A percentile compares a stretch with the other conserved stretches of the same genome.
phyloP scores from a whole-genome alignment of 306 rosid species.

The Astragalus membranaceus region DNA sequence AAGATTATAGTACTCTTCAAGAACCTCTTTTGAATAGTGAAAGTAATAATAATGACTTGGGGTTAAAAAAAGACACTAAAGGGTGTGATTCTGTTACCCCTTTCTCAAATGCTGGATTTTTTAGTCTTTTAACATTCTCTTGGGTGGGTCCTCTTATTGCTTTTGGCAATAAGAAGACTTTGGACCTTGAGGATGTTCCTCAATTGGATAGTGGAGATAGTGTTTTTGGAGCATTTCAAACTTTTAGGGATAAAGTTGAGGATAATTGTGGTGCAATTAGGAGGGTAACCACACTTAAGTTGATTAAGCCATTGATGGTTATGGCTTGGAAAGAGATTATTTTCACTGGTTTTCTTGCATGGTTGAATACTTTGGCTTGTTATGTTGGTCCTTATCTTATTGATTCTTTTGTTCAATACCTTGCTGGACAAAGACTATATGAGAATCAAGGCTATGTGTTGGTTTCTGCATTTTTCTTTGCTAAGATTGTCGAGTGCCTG shows the following conservation, averaged over 20 bases:
- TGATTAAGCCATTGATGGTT: constrained; percentile 23
- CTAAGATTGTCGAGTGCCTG: constrained; percentile 38
- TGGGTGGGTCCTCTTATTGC: constrained; percentile 45
- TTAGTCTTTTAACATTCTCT: constrained; percentile 41
- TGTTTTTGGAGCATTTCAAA: constrained; percentile 29
- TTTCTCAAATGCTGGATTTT: constrained; percentile 45
- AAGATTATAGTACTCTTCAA: not conserved
- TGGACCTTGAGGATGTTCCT: constrained; percentile 51
- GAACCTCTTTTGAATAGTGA: constrained; percentile 39
- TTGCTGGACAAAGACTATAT: constrained; percentile 25
- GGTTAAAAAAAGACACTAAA: constrained; percentile 14
- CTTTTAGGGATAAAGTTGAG: constrained; percentile 26
- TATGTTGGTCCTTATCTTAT: constrained; percentile 54
- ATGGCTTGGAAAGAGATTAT: constrained; percentile 41
- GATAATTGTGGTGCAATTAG: constrained; percentile 34
- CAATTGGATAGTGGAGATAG: constrained; percentile 36
- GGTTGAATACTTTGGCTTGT: constrained; percentile 30
- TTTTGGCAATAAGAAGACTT: constrained; percentile 29
- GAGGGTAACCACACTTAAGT: constrained; percentile 30
- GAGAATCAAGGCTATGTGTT: constrained; percentile 38
- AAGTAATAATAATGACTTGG: not conserved
- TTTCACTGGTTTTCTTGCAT: constrained; percentile 21
- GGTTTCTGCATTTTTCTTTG: constrained; percentile 33
- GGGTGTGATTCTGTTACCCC: constrained; percentile 45
- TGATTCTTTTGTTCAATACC: constrained; percentile 42